Evolutionary conservation across 495 filamentous ascomycete species (phyloP).

Genomic region (Hypoxylon subgilvum): DNA sequence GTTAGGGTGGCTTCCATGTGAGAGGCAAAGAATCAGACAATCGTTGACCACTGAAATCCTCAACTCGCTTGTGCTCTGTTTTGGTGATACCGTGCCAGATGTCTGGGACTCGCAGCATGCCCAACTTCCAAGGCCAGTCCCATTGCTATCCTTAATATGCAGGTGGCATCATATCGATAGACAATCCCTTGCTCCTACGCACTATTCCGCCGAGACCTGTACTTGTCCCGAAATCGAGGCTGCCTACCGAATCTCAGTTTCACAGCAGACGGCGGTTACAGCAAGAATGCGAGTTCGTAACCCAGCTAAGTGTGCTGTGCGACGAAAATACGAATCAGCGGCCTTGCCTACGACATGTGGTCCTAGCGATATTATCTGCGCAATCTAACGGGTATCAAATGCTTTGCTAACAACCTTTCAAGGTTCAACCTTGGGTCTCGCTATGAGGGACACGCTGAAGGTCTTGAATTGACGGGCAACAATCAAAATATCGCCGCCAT

Average conservation of each 20-base stretch:
- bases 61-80: constrained; percentile 24
- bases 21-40: constrained; percentile 34
- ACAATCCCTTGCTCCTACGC: constrained; percentile 8
- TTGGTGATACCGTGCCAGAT: constrained; percentile 27
- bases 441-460: no score
- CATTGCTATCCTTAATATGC: constrained; percentile 4
- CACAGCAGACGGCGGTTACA: constrained; percentile 30
- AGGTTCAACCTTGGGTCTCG: no score
- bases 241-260: constrained; percentile 36
- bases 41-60: constrained; percentile 28
- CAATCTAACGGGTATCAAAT: not conserved
- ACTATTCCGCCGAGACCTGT: constrained; percentile 14
- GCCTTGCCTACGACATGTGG: not conserved
- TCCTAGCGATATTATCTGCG: no score
- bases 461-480: no score
- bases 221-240: constrained; percentile 31
- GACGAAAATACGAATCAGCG: constrained; percentile 13
- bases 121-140: not conserved
- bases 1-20: constrained; percentile 25
- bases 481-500: no score
- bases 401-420: no score
- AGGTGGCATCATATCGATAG: constrained; percentile 14
- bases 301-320: constrained; percentile 11
- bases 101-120: constrained; percentile 22
- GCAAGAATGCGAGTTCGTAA: constrained; percentile 21